These are phyloP conservation scores for Malus asiatica DNA, from an alignment of 306 rosid genomes.

Conservation along the genomic window DNA sequence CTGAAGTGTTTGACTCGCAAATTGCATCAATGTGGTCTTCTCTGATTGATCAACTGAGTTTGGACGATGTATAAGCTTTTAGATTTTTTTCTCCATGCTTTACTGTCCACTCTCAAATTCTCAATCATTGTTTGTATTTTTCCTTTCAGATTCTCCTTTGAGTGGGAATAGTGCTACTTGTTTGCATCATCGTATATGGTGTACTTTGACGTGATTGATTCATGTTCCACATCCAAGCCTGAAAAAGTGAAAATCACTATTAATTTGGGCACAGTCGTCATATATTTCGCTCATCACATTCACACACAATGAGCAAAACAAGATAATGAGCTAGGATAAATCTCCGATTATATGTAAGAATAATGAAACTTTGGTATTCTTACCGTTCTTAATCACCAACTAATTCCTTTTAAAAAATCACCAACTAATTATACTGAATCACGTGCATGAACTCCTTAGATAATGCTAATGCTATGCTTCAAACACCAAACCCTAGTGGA, in stretches of 20 bases:
- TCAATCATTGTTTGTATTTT: not conserved
- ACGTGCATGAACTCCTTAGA: not conserved
- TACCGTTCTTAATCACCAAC: no score
- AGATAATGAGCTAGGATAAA: no score
- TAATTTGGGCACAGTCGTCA: not conserved
- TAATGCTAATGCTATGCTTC: not conserved
- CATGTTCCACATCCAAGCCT: not conserved
- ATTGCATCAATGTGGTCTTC: slow-evolving; percentile 27
- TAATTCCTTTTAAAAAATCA: not conserved
- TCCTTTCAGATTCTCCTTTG: not conserved
- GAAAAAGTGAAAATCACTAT: not conserved
- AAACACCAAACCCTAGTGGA: not conserved
- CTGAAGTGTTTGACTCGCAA: slow-evolving; percentile 20
- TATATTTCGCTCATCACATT: no score
- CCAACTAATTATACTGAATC: not conserved
- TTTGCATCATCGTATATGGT: not conserved
- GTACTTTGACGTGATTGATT: not conserved
- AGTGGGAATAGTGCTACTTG: slow-evolving; percentile 1
- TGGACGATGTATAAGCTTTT: not conserved
- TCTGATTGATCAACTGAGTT: slow-evolving; percentile 1
- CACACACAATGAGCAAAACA: no score
- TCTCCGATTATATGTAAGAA: no score
- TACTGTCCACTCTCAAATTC: not conserved
- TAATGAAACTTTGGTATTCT: no score
- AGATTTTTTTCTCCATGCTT: not conserved